Conservation (phyloP, 1,284 basidiomycete species). For the Ustilago trichophora region DNA sequence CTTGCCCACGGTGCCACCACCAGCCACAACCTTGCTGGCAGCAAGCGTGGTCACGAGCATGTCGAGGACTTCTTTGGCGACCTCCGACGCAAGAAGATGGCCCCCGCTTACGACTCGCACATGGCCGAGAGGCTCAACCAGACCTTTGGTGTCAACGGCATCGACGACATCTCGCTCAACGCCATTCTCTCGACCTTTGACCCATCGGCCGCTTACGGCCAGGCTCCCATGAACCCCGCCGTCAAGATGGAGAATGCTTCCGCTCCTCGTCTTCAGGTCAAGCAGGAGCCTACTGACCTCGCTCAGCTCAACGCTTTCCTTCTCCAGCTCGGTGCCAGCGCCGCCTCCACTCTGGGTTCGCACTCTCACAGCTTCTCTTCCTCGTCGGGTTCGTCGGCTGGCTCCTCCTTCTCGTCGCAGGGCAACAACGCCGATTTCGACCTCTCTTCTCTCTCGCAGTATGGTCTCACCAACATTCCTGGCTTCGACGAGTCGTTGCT, state of each 20-base stretch:
- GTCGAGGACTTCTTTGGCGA: constrained; percentile 61
- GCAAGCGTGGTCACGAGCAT: constrained; percentile 55
- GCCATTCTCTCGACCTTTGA: constrained; percentile 50
- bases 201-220: constrained; percentile 9
- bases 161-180: constrained; percentile 53
- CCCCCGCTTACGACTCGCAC: constrained; percentile 58
- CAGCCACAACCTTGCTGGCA: constrained; percentile 42
- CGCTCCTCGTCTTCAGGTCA: constrained; percentile 67
- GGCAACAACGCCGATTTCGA: constrained; percentile 46
- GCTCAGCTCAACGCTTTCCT: constrained; percentile 65
- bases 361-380: constrained; percentile 33
- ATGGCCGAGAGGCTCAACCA: constrained; percentile 62
- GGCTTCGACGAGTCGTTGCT: constrained; percentile 57
- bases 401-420: constrained; percentile 36
- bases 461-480: constrained; percentile 57
- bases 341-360: constrained; percentile 45
- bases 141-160: constrained; percentile 48
- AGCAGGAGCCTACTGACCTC: constrained; percentile 65
- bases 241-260: constrained; percentile 11
- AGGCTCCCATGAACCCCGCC: constrained; percentile 15
- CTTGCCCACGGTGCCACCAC: constrained; percentile 52
- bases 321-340: constrained; percentile 63
- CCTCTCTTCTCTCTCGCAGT: constrained; percentile 48
- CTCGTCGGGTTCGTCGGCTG: constrained; percentile 15
- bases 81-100: constrained; percentile 55